These are phyloP conservation scores for Breynia disticha DNA, from an alignment of 441 rosid genomes.

Conservation along the genomic window DNA sequence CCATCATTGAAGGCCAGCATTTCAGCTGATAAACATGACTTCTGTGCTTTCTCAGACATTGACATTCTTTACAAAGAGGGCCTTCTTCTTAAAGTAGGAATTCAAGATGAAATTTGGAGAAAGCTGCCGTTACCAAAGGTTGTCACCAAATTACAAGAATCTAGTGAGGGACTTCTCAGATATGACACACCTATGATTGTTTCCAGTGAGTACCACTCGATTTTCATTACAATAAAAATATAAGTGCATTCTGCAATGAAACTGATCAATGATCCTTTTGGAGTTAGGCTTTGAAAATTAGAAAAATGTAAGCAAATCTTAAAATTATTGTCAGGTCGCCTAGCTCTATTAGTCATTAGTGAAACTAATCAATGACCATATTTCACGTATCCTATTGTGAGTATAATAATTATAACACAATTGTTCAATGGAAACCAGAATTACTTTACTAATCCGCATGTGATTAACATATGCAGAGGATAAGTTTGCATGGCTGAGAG, in stretches of 20 bases:
- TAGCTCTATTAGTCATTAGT: too few relatives aligned
- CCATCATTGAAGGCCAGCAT: constrained; percentile 70
- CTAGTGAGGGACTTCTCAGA: constrained; percentile 66
- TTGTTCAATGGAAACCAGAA: not conserved
- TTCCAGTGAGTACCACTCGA: constrained; percentile 46
- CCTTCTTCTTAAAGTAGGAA: constrained; percentile 61
- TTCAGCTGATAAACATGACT: constrained; percentile 48
- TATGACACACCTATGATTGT: constrained; percentile 73
- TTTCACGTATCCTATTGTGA: too few relatives aligned
- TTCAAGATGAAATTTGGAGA: constrained; percentile 63
- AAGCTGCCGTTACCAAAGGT: constrained; percentile 66
- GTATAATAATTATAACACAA: not conserved
- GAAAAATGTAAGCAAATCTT: too few relatives aligned
- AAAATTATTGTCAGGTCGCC: too few relatives aligned
- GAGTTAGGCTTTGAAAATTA: too few relatives aligned
- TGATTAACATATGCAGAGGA: constrained; percentile 52
- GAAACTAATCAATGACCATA: too few relatives aligned
- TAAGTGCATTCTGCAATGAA: too few relatives aligned
- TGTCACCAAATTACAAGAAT: constrained; percentile 44
- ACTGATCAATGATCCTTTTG: too few relatives aligned
- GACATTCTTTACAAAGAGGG: constrained; percentile 85
- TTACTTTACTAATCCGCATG: not conserved
- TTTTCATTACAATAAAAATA: not conserved
- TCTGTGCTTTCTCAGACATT: constrained; percentile 56
- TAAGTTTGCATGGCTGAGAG: constrained; percentile 91